A percentile compares a stretch with the other conserved stretches of the same genome.
These are phyloP conservation scores for Clitocybe nebularis DNA, from an alignment of 1,284 basidiomycete genomes.

Conservation along the genomic window DNA sequence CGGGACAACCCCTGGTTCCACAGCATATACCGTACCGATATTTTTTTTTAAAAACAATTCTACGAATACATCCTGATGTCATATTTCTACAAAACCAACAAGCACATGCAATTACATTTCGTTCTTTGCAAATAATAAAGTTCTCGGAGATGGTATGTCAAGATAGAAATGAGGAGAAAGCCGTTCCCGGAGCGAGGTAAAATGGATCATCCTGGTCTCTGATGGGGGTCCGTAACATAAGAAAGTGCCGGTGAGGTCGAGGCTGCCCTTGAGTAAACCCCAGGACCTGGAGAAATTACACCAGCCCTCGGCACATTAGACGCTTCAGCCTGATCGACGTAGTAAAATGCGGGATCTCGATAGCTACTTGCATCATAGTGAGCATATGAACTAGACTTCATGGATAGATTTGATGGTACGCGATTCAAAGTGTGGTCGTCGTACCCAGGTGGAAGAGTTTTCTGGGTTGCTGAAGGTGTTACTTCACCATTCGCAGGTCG, in stretches of 20 bases:
- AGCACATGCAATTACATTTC: no score
- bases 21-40: no score
- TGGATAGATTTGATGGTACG: slow-evolving; percentile 25
- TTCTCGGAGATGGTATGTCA: no score
- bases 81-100: no score
- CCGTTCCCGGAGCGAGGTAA: background rate
- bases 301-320: background rate
- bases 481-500: background rate
- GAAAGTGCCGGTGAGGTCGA: slow-evolving; percentile 2
- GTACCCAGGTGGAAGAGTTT: background rate
- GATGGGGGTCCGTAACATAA: background rate
- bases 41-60: no score
- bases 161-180: background rate
- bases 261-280: slow-evolving; percentile 1
- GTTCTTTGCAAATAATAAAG: no score
- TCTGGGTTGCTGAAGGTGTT: slow-evolving; percentile 2
- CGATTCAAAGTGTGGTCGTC: slow-evolving; percentile 19
- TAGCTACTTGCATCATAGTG: slow-evolving; percentile 25
- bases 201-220: background rate
- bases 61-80: no score
- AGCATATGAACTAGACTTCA: slow-evolving; percentile 28
- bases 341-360: slow-evolving; percentile 11
- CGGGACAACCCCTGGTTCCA: no score
- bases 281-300: background rate
- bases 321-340: background rate